Percentiles rank a stretch among this genome's conserved stretches.
phyloP scores from a whole-genome alignment of 768 basidiomycete species.

The Russula sp. region DNA sequence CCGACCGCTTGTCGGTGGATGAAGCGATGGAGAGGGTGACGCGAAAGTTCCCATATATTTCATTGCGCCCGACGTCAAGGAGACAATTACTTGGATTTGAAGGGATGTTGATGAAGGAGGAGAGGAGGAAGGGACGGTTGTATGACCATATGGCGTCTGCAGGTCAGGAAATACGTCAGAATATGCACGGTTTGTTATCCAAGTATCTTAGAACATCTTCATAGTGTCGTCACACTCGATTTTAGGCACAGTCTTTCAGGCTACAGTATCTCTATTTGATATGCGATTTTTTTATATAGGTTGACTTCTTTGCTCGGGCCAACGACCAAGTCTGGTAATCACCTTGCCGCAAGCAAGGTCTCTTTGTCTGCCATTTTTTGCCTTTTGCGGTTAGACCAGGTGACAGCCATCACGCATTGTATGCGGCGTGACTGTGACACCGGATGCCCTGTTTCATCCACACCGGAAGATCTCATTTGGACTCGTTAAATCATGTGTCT shows the following conservation, averaged over 20 bases:
- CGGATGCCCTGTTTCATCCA: too few species aligned
- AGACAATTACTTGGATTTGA: conserved; percentile 11
- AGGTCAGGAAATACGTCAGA: conserved; percentile 10
- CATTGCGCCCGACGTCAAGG: conserved; percentile 4
- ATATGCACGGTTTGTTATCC: conserved; percentile 8
- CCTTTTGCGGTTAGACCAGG: too few species aligned
- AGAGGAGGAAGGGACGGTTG: conserved; percentile 14
- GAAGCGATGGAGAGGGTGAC: conserved; percentile 4
- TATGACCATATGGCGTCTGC: conserved; percentile 12
- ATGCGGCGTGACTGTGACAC: too few species aligned
- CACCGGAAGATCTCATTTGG: too few species aligned
- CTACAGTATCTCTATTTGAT: too few species aligned
- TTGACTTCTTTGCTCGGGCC: too few species aligned
- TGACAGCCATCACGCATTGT: too few species aligned
- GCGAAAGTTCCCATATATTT: conserved; percentile 13
- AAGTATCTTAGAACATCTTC: conserved; percentile 8
- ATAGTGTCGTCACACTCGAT: not conserved
- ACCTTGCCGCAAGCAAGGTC: too few species aligned
- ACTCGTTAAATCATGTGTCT: too few species aligned
- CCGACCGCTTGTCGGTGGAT: conserved; percentile 15
- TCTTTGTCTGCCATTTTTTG: too few species aligned
- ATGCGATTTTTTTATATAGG: too few species aligned
- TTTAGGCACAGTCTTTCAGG: not conserved
- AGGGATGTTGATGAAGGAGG: conserved; percentile 18
- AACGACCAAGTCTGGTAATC: too few species aligned